phyloP scores from a whole-genome alignment of 768 basidiomycete species.

The Pleurotus tuber-regium region DNA sequence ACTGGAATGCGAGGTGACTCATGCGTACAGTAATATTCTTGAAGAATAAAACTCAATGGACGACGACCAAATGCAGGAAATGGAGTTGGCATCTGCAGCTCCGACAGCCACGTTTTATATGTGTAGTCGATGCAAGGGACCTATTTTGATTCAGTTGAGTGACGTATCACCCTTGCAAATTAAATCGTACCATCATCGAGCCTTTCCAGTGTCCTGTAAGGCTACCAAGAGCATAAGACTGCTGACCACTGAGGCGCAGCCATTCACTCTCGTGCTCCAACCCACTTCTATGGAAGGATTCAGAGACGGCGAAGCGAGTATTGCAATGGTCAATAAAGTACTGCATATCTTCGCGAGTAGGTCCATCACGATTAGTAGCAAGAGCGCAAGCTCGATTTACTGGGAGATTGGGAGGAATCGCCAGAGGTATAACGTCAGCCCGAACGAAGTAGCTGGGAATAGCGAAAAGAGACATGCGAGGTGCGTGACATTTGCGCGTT shows the following conservation, averaged over 20 bases:
- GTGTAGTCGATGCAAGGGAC: constrained; percentile 26
- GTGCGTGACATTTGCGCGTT: constrained; percentile 29
- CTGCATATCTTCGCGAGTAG: constrained; percentile 44
- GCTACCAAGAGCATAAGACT: constrained; percentile 39
- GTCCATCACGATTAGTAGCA: constrained; percentile 31
- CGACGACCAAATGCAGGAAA: constrained; percentile 36
- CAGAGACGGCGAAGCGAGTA: constrained; percentile 33
- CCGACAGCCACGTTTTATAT: constrained; percentile 35
- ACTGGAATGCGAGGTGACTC: constrained; percentile 29
- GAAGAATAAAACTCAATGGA: constrained; percentile 47
- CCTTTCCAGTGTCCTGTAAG: constrained; percentile 51
- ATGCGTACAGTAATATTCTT: constrained; percentile 45
- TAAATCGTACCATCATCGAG: constrained; percentile 41
- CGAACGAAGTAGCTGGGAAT: constrained; percentile 47
- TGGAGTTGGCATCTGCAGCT: constrained; percentile 28
- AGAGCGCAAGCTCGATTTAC: constrained; percentile 31
- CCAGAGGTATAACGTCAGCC: constrained; percentile 30
- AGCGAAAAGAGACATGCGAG: constrained; percentile 44
- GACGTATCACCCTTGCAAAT: too few relatives aligned
- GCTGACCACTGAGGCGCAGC: not conserved
- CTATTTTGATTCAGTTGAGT: constrained; percentile 20
- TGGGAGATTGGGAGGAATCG: constrained; percentile 38
- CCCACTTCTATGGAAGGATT: not conserved
- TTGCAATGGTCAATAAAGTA: constrained; percentile 40
- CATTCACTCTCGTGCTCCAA: constrained; percentile 1